Evolutionary conservation across 2,329 filamentous ascomycete genomes (phyloP).

Genomic region (Sarocladium strictum): DNA sequence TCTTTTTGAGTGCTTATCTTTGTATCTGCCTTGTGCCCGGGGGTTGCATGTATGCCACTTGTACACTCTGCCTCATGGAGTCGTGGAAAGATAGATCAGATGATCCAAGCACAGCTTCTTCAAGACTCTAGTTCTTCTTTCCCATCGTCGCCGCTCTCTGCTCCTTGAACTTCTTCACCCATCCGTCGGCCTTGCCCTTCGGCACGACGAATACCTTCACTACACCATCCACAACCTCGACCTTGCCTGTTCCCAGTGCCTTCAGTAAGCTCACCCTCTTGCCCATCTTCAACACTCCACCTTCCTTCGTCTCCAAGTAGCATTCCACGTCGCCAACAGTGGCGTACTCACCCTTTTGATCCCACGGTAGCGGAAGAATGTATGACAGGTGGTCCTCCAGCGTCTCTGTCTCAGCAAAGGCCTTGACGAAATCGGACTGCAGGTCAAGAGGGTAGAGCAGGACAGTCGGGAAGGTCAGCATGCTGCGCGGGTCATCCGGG

Average conservation of each 20-base stretch:
- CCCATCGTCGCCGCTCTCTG: conserved; percentile 52
- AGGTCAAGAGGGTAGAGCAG: conserved; percentile 78
- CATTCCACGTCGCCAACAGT: conserved; percentile 62
- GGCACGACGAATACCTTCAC: conserved; percentile 81
- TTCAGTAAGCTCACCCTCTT: conserved; percentile 75
- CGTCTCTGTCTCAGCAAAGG: conserved; percentile 70
- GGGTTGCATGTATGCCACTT: too few species aligned
- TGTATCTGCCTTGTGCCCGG: too few species aligned
- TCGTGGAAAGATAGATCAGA: too few species aligned
- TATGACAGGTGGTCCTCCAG: conserved; percentile 76
- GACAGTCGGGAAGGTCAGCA: conserved; percentile 70
- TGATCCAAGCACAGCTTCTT: too few species aligned
- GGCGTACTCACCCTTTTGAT: conserved; percentile 67
- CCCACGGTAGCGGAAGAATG: conserved; percentile 87
- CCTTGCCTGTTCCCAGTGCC: conserved; percentile 67
- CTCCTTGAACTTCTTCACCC: conserved; percentile 79
- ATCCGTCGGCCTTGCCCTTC: conserved; percentile 59
- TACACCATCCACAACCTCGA: conserved; percentile 83
- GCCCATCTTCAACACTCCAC: conserved; percentile 83
- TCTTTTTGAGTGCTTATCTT: background rate
- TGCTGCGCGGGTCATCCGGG: conserved; percentile 64
- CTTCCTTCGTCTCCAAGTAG: conserved; percentile 76
- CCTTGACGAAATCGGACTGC: conserved; percentile 87
- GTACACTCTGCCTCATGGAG: too few species aligned
- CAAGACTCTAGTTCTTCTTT: background rate